Evolutionary conservation across 1,284 basidiomycete species (phyloP), one percentile per base, ranked within the genome.

Genomic region (Volvariella surrecta): DNA sequence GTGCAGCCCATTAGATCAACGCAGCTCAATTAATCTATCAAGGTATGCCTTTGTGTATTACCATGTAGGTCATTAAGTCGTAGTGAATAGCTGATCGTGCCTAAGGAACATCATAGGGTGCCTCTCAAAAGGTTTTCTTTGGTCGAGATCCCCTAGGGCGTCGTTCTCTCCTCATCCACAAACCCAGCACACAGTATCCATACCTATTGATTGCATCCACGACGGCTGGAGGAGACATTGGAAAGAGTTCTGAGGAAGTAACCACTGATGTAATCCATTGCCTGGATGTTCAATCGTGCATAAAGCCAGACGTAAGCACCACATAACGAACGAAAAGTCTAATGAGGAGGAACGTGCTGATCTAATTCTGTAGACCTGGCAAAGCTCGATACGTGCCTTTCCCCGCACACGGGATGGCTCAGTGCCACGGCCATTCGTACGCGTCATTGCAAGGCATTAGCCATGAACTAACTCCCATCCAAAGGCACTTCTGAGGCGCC

Each of bases 81-180:
- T 32, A n/a, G 22, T 18, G n/a, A 4, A 6, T 19, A 37, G 15
- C 37, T 32, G 22, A 16, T 10, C 37, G 37, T n/a, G 22, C 19
- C 18, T n/a, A 15, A 7, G 18, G 15, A 6, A n/a, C 6, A n/a
- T 4, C 34, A 13, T 32, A 45, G 44, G 32, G 15, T 17, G 44
- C 39, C 18, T 45, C 44, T 10, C 39, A 28, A 16, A 45, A 40
- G 31, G 10, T 97, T 2, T 85, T 79, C 61, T 94, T 89, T 57
- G 89, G 76, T 3, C 74, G 94, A 38, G 95, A 99, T 60, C 89
- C 91, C 1, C 74, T 98, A 1, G 94, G 95, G 1, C 76, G 96
- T 20, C 76, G 96, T 34, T 98, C 94, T 4, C 71, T 99, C 1
- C 68, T 98, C 1, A 61, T 89, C 16, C 78, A 85, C 47, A 63